These are phyloP conservation scores for Arabis hirsuta DNA, from an alignment of 345 rosid genomes.

Conservation along the genomic window DNA sequence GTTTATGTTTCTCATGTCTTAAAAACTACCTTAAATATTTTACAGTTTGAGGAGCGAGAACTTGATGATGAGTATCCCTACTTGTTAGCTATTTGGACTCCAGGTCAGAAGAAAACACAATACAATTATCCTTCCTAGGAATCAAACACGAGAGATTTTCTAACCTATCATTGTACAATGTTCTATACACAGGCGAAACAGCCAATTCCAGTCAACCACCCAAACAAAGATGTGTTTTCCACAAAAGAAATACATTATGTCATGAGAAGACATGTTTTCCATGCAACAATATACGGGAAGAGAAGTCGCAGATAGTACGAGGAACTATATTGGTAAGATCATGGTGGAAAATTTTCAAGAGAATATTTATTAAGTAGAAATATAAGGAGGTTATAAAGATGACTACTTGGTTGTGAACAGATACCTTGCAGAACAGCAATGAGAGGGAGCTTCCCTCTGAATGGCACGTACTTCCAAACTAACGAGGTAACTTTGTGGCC, in stretches of 20 bases:
- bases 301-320: conserved; percentile 66
- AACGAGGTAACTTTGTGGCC: conserved; percentile 63
- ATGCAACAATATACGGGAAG: conserved; percentile 72
- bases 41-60: conserved; percentile 79
- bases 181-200: conserved; percentile 67
- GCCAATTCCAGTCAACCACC: conserved; percentile 67
- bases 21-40: conserved; percentile 23
- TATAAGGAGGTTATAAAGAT: background rate
- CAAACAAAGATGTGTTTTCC: conserved; percentile 53
- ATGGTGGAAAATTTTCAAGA: background rate
- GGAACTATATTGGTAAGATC: conserved; percentile 82
- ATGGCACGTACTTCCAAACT: conserved; percentile 96
- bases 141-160: background rate
- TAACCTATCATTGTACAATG: background rate
- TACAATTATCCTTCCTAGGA: background rate
- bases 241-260: conserved; percentile 54
- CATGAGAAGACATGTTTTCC: conserved; percentile 61
- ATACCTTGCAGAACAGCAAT: conserved; percentile 94
- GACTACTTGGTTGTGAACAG: conserved; percentile 45
- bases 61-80: conserved; percentile 71
- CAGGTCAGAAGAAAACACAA: conserved; percentile 56
- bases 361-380: conserved; percentile 1
- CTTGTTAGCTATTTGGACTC: conserved; percentile 91
- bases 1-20: background rate
- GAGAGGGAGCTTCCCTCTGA: conserved; percentile 90